Percentiles rank a stretch among this genome's conserved stretches.
Evolutionary conservation across 179 eudicot species (phyloP).

Genomic region (Actinidia arguta): DNA sequence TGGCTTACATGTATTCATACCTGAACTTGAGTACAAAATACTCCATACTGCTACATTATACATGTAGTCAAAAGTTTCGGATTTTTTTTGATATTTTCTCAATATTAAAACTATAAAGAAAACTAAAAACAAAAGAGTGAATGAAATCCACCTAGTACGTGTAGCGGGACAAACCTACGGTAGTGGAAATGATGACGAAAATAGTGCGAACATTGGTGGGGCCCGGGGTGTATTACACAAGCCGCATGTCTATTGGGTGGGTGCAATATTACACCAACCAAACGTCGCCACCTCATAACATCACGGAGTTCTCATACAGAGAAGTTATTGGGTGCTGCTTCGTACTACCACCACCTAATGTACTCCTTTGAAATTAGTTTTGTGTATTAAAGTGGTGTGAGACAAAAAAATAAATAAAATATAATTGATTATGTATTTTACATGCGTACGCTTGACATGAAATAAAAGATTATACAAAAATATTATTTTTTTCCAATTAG

Average conservation of each 20-base stretch:
- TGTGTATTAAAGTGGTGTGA: too few species aligned
- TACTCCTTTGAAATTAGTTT: too few species aligned
- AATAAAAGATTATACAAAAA: too few species aligned
- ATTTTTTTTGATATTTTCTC: background rate
- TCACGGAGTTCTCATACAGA: background rate
- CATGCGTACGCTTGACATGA: too few species aligned
- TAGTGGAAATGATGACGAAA: background rate
- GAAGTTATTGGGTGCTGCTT: too few species aligned
- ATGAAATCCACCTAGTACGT: too few species aligned
- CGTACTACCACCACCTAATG: too few species aligned
- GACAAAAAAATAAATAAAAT: too few species aligned
- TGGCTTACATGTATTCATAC: conserved; percentile 17
- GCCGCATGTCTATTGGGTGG: conserved; percentile 20
- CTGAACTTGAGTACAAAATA: conserved; percentile 6
- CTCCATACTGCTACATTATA: background rate
- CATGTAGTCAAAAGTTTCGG: background rate
- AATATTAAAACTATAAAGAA: too few species aligned
- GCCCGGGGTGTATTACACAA: background rate
- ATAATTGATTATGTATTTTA: too few species aligned
- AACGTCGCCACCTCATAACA: background rate
- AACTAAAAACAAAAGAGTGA: too few species aligned
- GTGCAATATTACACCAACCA: background rate
- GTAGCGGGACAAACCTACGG: background rate
- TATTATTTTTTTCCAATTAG: too few species aligned
- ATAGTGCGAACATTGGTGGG: background rate